phyloP scores from a whole-genome alignment of 305 asterid genomes.

The Solanum hybrid region DNA sequence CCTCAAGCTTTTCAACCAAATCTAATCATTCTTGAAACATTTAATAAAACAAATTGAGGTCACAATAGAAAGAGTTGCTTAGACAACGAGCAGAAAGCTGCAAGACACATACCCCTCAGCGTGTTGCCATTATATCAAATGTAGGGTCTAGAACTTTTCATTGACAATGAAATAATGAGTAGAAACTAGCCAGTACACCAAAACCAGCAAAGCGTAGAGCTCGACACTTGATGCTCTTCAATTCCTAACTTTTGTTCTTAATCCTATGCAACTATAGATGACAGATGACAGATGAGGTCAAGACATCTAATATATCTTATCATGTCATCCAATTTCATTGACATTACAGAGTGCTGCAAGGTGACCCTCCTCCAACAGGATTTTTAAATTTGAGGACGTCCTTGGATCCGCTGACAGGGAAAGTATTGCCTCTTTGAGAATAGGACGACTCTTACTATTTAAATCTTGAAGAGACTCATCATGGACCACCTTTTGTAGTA shows the following conservation, averaged over 20 bases:
- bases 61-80: not conserved
- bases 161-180: not conserved
- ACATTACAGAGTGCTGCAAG: slow-evolving; percentile 9
- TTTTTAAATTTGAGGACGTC: slow-evolving; percentile 18
- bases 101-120: not conserved
- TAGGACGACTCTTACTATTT: slow-evolving; percentile 20
- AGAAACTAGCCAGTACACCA: not conserved
- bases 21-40: not conserved
- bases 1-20: not conserved
- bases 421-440: slow-evolving; percentile 23
- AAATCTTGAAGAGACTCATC: slow-evolving; percentile 14
- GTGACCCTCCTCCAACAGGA: slow-evolving; percentile 12
- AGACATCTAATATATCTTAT: not conserved
- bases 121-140: not conserved
- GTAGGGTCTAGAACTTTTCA: not conserved
- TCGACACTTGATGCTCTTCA: not conserved
- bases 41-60: not conserved
- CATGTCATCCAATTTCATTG: not conserved
- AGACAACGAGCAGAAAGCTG: not conserved
- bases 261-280: not conserved
- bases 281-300: not conserved
- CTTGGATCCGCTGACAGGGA: slow-evolving; percentile 16
- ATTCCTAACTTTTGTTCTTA: not conserved
- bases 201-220: not conserved
- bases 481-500: slow-evolving; percentile 39